These are phyloP conservation scores for Pseudogymnoascus sp. DNA, from an alignment of 2,329 filamentous ascomycete species.

Conservation along the genomic window DNA sequence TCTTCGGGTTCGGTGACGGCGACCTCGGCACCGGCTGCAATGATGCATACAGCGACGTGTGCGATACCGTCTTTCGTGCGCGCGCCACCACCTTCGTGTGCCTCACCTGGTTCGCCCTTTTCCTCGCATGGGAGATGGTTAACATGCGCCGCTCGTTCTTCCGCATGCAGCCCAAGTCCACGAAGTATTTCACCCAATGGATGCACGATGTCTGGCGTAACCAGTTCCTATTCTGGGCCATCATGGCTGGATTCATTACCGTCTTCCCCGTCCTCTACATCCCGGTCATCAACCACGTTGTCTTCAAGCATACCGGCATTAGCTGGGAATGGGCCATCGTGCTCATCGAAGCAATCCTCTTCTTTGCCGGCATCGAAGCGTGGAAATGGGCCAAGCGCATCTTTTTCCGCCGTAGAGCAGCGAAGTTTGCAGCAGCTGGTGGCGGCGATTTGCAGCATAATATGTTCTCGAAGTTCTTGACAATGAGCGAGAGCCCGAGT, in stretches of 20 bases:
- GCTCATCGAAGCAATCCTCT: constrained; percentile 48
- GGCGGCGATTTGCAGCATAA: not conserved
- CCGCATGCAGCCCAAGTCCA: constrained; percentile 51
- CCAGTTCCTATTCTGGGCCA: constrained; percentile 58
- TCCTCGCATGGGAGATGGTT: constrained; percentile 68
- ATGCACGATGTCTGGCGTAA: constrained; percentile 60
- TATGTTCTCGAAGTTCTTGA: not conserved
- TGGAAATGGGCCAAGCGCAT: constrained; percentile 63
- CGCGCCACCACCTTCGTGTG: constrained; percentile 63
- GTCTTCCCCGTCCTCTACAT: constrained; percentile 61
- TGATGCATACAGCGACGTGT: constrained; percentile 41
- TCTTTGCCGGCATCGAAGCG: constrained; percentile 55
- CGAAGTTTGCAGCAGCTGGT: too few species aligned
- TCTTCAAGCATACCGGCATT: constrained; percentile 64
- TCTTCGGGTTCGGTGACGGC: constrained; percentile 47
- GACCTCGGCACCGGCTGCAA: constrained; percentile 53
- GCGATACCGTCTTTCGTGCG: constrained; percentile 54
- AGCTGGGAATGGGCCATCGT: constrained; percentile 69
- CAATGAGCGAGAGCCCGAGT: not conserved
- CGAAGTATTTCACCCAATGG: constrained; percentile 39
- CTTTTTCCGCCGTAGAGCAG: not conserved
- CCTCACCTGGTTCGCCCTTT: constrained; percentile 58
- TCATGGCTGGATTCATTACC: constrained; percentile 50
- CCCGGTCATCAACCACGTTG: constrained; percentile 54
- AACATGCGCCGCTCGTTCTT: constrained; percentile 64